A percentile compares a stretch with the other conserved stretches of the same genome.
These are phyloP conservation scores for Mycena kentingensis DNA, from an alignment of 768 basidiomycete species.

Conservation along the genomic window DNA sequence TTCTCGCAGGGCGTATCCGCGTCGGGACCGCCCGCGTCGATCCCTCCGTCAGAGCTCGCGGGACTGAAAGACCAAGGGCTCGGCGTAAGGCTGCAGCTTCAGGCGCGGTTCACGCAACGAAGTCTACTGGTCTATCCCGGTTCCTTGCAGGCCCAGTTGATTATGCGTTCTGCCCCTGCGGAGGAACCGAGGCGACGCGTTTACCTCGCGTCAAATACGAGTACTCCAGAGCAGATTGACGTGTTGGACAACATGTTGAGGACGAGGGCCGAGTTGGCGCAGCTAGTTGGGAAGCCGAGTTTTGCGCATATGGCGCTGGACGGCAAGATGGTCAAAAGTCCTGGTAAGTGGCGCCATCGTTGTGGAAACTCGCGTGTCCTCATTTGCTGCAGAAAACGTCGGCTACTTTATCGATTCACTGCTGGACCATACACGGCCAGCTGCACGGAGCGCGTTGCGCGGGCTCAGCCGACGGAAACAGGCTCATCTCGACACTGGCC, in stretches of 20 bases:
- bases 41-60: slow-evolving; percentile 67
- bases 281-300: slow-evolving; percentile 80
- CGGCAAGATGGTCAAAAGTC: slow-evolving; percentile 97
- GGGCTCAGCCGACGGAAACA: slow-evolving; percentile 74
- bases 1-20: slow-evolving; percentile 73
- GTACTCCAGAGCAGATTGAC: slow-evolving; percentile 71
- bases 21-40: slow-evolving; percentile 64
- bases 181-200: slow-evolving; percentile 82
- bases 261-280: slow-evolving; percentile 80
- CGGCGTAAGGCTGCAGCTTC: slow-evolving; percentile 71
- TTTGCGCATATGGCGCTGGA: slow-evolving; percentile 85
- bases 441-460: slow-evolving; percentile 72
- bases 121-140: slow-evolving; percentile 82
- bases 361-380: too few relatives aligned
- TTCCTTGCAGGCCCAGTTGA: slow-evolving; percentile 89
- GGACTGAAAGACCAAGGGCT: slow-evolving; percentile 78
- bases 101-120: slow-evolving; percentile 75
- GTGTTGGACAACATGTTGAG: slow-evolving; percentile 75
- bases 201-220: slow-evolving; percentile 81
- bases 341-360: too few relatives aligned
- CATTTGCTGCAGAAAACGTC: slow-evolving; percentile 92
- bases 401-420: slow-evolving; percentile 81
- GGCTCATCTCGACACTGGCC: slow-evolving; percentile 58
- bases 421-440: slow-evolving; percentile 76
- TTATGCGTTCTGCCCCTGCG: slow-evolving; percentile 84